A percentile compares a stretch with the other conserved stretches of the same genome.
These are phyloP conservation scores for Eucalyptus erythrocorys DNA, from an alignment of 345 rosid genomes.

Conservation along the genomic window DNA sequence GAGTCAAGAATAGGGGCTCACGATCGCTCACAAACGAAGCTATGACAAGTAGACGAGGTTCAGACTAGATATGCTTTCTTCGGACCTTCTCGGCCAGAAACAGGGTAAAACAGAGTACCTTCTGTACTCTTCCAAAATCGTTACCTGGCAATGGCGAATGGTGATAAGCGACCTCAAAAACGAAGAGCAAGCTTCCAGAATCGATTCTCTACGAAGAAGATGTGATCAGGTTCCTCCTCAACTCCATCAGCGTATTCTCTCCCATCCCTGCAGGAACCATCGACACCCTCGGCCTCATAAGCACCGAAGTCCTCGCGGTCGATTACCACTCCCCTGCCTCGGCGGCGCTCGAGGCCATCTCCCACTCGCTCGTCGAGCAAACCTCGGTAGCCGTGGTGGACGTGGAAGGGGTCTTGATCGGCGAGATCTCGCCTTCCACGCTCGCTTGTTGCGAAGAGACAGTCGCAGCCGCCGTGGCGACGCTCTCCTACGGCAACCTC, in stretches of 20 bases:
- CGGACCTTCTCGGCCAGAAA: too few relatives aligned
- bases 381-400: constrained; percentile 77
- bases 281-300: constrained; percentile 48
- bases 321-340: constrained; percentile 61
- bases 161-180: accelerated
- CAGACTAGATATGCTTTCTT: too few relatives aligned
- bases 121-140: too few relatives aligned
- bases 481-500: constrained; percentile 67
- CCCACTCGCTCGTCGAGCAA: constrained; percentile 30
- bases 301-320: constrained; percentile 28
- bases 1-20: too few relatives aligned
- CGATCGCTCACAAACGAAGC: too few relatives aligned
- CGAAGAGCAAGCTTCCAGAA: too few relatives aligned
- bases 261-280: constrained; percentile 58
- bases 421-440: constrained; percentile 77
- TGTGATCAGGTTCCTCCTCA: constrained; percentile 60
- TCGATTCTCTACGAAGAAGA: constrained; percentile 23
- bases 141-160: too few relatives aligned
- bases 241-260: constrained; percentile 61
- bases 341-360: constrained; percentile 32
- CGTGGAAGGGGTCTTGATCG: constrained; percentile 37
- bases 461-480: constrained; percentile 53
- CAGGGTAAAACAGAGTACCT: too few relatives aligned
- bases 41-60: too few relatives aligned
- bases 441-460: constrained; percentile 54